Conservation (phyloP, 805 yeast species). For the Saturnispora hagleri region DNA sequence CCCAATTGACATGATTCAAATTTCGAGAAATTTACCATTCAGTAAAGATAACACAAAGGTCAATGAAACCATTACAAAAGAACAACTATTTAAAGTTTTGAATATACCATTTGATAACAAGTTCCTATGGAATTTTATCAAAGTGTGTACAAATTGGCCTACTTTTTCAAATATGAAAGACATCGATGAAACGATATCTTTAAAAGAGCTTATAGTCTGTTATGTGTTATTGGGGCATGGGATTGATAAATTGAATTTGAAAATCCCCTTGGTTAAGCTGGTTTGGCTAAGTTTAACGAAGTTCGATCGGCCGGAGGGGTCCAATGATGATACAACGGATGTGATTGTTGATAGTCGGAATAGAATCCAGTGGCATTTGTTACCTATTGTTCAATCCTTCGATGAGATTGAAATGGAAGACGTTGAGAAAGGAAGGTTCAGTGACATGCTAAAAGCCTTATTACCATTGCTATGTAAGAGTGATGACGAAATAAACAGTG, state of each 20-base stretch:
- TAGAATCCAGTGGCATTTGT: conserved; percentile 23
- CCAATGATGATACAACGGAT: conserved; percentile 13
- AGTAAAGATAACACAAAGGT: neutral
- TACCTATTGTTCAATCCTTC: conserved; percentile 32
- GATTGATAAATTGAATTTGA: neutral
- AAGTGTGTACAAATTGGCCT: conserved; percentile 10
- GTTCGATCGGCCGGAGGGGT: neutral
- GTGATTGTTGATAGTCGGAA: conserved; percentile 16
- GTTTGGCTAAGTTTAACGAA: conserved; percentile 2
- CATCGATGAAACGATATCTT: neutral
- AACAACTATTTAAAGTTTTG: neutral
- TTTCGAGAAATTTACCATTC: conserved; percentile 4
- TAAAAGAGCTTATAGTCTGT: conserved; percentile 4
- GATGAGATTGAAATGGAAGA: conserved; percentile 23
- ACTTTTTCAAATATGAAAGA: neutral
- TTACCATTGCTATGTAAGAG: conserved; percentile 9
- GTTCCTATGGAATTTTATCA: conserved; percentile 5
- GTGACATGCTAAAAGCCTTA: neutral
- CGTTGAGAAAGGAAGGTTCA: neutral
- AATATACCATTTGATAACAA: conserved; percentile 15
- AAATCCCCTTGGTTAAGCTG: neutral
- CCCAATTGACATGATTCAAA: conserved; percentile 6
- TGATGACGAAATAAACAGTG: neutral
- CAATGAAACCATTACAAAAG: neutral
- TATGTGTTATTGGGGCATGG: conserved; percentile 5